phyloP scores from a whole-genome alignment of 2,329 filamentous ascomycete species.

The Samsoniella hepiali region DNA sequence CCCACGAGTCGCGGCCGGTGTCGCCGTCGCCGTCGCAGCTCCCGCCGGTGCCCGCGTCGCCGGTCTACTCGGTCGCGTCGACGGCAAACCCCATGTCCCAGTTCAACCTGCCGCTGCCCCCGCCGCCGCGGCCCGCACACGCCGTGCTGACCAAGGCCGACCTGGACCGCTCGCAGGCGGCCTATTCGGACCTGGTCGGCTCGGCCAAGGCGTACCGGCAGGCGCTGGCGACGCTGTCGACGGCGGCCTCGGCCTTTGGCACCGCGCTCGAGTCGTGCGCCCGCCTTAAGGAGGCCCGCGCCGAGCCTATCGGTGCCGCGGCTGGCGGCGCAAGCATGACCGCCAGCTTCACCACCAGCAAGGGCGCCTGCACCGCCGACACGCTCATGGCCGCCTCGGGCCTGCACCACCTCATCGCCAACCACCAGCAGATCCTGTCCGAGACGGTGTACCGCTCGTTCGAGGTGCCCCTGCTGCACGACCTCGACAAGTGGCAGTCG shows the following conservation, averaged over 20 bases:
- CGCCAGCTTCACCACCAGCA: constrained; percentile 43
- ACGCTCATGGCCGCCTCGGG: constrained; percentile 60
- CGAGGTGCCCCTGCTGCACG: constrained; percentile 66
- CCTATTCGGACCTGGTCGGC: constrained; percentile 59
- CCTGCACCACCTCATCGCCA: constrained; percentile 64
- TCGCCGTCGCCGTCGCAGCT: constrained; percentile 56
- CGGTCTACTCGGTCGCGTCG: constrained; percentile 61
- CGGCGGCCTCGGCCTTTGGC: constrained; percentile 61
- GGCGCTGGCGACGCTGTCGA: constrained; percentile 58
- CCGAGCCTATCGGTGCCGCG: constrained; percentile 49
- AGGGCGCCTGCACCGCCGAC: constrained; percentile 59
- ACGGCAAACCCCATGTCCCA: constrained; percentile 58
- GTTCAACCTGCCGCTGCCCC: constrained; percentile 59
- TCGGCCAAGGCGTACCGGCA: constrained; percentile 62
- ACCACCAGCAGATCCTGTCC: constrained; percentile 67
- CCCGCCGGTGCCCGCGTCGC: constrained; percentile 59
- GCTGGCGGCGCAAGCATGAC: constrained; percentile 37
- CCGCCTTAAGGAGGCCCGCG: constrained; percentile 63
- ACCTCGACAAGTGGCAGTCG: constrained; percentile 62
- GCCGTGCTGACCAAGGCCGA: constrained; percentile 61
- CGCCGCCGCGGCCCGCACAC: constrained; percentile 54
- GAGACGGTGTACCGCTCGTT: constrained; percentile 67
- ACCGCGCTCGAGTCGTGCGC: constrained; percentile 64
- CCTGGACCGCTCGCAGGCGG: constrained; percentile 58
- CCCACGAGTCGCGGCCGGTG: constrained; percentile 34